A percentile compares a stretch with the other conserved stretches of the same genome.
Conservation (phyloP, 2,329 filamentous ascomycete genomes). For the Chrysoporthe austroafricana region DNA sequence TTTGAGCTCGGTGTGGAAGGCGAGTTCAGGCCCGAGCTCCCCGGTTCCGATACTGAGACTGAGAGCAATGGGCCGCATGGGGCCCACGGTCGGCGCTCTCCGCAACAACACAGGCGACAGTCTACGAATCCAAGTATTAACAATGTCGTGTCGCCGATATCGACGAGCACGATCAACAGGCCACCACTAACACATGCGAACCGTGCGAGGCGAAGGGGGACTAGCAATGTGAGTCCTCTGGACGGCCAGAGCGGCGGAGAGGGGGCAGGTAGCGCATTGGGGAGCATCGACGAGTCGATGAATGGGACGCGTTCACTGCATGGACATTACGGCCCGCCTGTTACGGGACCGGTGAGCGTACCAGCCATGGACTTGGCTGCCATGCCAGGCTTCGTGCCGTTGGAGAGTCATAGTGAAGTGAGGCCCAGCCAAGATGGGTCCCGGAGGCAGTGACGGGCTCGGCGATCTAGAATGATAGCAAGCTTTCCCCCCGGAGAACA, state of each 20-base stretch:
- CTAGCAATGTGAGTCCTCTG: slow-evolving; percentile 35
- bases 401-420: slow-evolving; percentile 9
- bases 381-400: slow-evolving; percentile 19
- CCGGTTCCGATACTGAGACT: slow-evolving; percentile 36
- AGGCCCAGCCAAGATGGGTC: background rate
- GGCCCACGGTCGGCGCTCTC: slow-evolving; percentile 16
- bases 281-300: slow-evolving; percentile 45
- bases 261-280: slow-evolving; percentile 30
- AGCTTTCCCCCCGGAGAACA: background rate
- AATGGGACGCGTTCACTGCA: slow-evolving; percentile 39
- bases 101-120: slow-evolving; percentile 4
- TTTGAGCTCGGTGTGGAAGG: slow-evolving; percentile 46
- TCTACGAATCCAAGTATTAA: slow-evolving; percentile 9
- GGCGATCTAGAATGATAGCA: background rate
- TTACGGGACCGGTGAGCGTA: slow-evolving; percentile 35
- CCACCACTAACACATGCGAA: slow-evolving; percentile 13
- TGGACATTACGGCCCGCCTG: slow-evolving; percentile 50
- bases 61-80: slow-evolving; percentile 21
- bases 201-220: slow-evolving; percentile 34
- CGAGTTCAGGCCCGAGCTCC: slow-evolving; percentile 42
- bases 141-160: slow-evolving; percentile 21
- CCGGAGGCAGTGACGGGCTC: background rate
- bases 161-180: slow-evolving; percentile 10
- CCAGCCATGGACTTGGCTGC: slow-evolving; percentile 28
- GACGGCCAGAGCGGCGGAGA: slow-evolving; percentile 31